Evolutionary conservation across 2,329 filamentous ascomycete genomes (phyloP), one percentile per base, ranked within the genome.

Genomic region (Ophiocordyceps robertsii): DNA sequence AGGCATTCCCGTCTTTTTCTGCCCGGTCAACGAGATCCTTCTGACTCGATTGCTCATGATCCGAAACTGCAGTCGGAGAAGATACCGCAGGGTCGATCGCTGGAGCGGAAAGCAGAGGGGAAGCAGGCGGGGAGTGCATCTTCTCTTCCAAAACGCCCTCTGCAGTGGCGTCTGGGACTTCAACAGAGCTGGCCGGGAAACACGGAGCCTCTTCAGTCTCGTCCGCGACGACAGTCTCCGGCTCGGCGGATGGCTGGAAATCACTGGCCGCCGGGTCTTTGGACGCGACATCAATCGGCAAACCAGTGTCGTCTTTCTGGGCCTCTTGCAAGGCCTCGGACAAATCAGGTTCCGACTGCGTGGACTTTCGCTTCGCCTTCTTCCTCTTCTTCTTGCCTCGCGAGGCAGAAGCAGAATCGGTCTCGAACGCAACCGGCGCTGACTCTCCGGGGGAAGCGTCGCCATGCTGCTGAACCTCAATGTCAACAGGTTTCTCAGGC

Each of bases 351-450:
- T 53, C 50, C 37, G 43, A 51, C 10, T 50, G 45, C 10, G 49
- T 48, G 1, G 49, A 47, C 41, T 53, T 54, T 12, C 45, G 32
- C 33, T 44, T 47, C 17, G 24, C 35, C n/a, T 49, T 48, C 29
- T 46, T 47, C 5, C 16, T 29, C n/a, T 44, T 46, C 37, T 48
- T 45, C 35, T 43, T 42, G 13, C 36, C 41, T 11, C 40, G 40
- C 24, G 29, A 30, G 16, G 37, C 32, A 19, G 33, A 12, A n/a
- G 42, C 21, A 33, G 27, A 41, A 17, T 40, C 44, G n/a, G 19
- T 16, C 35, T 44, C 33, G 13, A 39, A 21, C 14, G 47, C 29
- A 16, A n/a, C 30, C 14, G 27, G 21, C 6, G 38, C 8, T 30
- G 19, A 3, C 13, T 44, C 10, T 2, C 12, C 3, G 17, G 17